These are phyloP conservation scores for Russula sp. DNA, from an alignment of 768 basidiomycete species.

Conservation along the genomic window DNA sequence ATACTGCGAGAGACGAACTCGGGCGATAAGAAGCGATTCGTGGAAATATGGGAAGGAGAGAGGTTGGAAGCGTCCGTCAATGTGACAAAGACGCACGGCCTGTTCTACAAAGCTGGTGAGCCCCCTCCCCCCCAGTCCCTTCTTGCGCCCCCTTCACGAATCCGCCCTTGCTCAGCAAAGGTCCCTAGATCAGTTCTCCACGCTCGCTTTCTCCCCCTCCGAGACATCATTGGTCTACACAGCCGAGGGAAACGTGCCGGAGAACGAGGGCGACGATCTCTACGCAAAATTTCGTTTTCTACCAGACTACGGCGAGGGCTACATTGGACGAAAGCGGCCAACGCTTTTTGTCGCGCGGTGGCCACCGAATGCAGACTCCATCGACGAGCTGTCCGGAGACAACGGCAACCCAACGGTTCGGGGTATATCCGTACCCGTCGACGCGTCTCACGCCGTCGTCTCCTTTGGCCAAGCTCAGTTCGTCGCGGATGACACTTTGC, in stretches of 20 bases:
- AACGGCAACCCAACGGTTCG: background rate
- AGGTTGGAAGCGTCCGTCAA: slow-evolving; percentile 10
- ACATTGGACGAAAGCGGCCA: slow-evolving; percentile 15
- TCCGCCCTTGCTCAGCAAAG: background rate
- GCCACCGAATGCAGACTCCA: background rate
- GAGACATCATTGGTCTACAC: slow-evolving; percentile 20
- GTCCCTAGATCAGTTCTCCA: slow-evolving; percentile 14
- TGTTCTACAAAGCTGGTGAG: slow-evolving; percentile 27
- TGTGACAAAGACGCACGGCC: slow-evolving; percentile 24
- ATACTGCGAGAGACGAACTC: slow-evolving; percentile 23
- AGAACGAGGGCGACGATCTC: slow-evolving; percentile 8
- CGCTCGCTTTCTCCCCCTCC: slow-evolving; percentile 18
- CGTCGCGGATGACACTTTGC: slow-evolving; percentile 18
- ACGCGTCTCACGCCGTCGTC: background rate
- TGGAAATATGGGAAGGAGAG: slow-evolving; percentile 28
- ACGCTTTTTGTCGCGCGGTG: slow-evolving; percentile 14
- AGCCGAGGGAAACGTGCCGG: slow-evolving; percentile 18
- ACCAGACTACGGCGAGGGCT: slow-evolving; percentile 19
- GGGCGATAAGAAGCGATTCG: slow-evolving; percentile 22
- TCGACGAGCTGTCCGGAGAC: background rate
- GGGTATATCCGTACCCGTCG: background rate
- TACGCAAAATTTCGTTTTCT: slow-evolving; percentile 17
- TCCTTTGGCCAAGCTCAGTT: slow-evolving; percentile 20
- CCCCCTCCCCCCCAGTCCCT: background rate
- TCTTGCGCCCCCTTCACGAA: background rate